Evolutionary conservation across 805 yeast genomes (phyloP).

Genomic region (Nakazawaea siamensis): DNA sequence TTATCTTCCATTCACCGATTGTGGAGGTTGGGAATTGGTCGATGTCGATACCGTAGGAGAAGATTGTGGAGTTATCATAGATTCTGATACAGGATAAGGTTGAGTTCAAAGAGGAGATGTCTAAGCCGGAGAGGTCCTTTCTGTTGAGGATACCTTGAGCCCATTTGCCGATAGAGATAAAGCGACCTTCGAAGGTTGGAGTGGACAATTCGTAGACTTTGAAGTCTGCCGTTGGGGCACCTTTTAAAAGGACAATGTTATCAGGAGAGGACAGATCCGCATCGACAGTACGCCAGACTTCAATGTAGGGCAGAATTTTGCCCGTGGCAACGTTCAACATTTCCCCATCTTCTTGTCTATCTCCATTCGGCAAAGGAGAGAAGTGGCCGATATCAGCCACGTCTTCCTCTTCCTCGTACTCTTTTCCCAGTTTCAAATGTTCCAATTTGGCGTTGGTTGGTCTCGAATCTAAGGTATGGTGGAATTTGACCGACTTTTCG

Average conservation of each 20-base stretch:
- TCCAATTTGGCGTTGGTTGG: slow-evolving; percentile 10
- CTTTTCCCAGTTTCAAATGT: slow-evolving; percentile 1
- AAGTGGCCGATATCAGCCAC: slow-evolving; percentile 40
- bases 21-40: slow-evolving; percentile 3
- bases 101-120: background rate
- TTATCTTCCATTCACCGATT: slow-evolving; percentile 2
- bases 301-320: slow-evolving; percentile 34
- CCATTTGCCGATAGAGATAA: slow-evolving; percentile 44
- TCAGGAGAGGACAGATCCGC: slow-evolving; percentile 26
- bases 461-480: slow-evolving; percentile 26
- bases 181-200: slow-evolving; percentile 30
- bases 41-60: slow-evolving; percentile 6
- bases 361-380: slow-evolving; percentile 27
- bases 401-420: slow-evolving; percentile 13
- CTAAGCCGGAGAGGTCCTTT: background rate
- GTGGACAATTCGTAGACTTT: slow-evolving; percentile 20
- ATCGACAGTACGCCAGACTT: slow-evolving; percentile 46
- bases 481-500: slow-evolving; percentile 28
- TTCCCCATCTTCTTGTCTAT: slow-evolving; percentile 39
- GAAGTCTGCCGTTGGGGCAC: slow-evolving; percentile 11
- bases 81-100: slow-evolving; percentile 8
- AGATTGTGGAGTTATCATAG: background rate
- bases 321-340: slow-evolving; percentile 41
- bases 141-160: slow-evolving; percentile 33
- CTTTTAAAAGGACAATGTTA: slow-evolving; percentile 8